Evolutionary conservation across 192 early-diverging fungal species (phyloP).

Genomic region (Coemansia sp.): DNA sequence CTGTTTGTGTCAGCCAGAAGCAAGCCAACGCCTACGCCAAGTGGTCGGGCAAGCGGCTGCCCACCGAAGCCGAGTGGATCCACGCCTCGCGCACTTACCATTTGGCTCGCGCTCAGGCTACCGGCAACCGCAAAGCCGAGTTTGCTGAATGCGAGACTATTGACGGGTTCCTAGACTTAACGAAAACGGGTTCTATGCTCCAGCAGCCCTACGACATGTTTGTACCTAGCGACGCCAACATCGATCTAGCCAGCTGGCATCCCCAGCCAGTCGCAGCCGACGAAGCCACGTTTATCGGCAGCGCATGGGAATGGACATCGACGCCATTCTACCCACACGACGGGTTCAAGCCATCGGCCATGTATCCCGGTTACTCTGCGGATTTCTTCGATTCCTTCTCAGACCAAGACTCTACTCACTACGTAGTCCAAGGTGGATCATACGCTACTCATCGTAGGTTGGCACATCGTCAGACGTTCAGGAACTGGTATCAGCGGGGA

Average conservation of each 20-base stretch:
- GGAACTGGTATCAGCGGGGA: conserved; percentile 90
- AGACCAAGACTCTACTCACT: conserved; percentile 61
- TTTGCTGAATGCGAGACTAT: not conserved
- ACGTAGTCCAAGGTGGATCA: conserved; percentile 78
- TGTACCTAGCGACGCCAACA: conserved; percentile 57
- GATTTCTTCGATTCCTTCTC: conserved; percentile 83
- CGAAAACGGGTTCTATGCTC: not conserved
- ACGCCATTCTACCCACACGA: conserved; percentile 64
- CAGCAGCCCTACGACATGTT: conserved; percentile 29
- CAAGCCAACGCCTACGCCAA: conserved; percentile 75
- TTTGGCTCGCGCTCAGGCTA: conserved; percentile 21
- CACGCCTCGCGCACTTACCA: conserved; percentile 39
- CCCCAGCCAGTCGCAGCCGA: conserved; percentile 45
- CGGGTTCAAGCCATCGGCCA: conserved; percentile 63
- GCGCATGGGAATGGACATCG: conserved; percentile 84
- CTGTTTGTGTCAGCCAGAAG: conserved; percentile 66
- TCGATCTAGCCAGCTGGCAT: conserved; percentile 73
- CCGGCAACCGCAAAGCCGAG: not conserved
- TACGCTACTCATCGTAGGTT: conserved; percentile 87
- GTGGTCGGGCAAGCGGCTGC: conserved; percentile 63
- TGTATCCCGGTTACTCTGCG: conserved; percentile 88
- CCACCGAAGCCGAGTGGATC: conserved; percentile 78
- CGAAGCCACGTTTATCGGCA: conserved; percentile 48
- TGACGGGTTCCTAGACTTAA: conserved; percentile 12
- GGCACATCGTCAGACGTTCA: conserved; percentile 69